Evolutionary conservation across 768 basidiomycete species (phyloP).

Genomic region (Cantharellus cinnabarinus): DNA sequence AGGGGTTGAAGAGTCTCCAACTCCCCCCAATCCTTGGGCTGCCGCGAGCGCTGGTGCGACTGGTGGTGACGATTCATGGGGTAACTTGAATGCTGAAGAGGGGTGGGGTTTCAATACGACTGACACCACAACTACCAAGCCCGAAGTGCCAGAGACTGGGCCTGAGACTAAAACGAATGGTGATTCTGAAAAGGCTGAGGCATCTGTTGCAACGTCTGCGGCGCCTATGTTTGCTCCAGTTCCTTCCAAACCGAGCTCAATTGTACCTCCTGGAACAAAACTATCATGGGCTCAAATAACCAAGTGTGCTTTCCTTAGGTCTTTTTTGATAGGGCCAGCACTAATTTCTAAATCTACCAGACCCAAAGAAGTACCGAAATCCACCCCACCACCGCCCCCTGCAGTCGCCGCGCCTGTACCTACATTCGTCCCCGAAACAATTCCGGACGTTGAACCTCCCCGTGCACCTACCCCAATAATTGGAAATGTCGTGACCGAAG

Average conservation of each 20-base stretch:
- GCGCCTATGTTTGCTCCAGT: neutral
- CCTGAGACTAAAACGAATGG: neutral
- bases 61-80: neutral
- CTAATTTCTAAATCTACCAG: slow-evolving; percentile 3
- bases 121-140: neutral
- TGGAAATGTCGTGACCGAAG: slow-evolving; percentile 2
- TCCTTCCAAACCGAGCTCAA: neutral
- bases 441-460: slow-evolving; percentile 5
- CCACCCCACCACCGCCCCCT: slow-evolving; percentile 10
- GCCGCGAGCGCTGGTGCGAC: neutral
- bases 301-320: slow-evolving; percentile 25
- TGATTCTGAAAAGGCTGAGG: neutral
- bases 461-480: slow-evolving; percentile 9
- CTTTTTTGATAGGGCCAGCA: neutral
- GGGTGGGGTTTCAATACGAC: neutral
- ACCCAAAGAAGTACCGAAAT: slow-evolving; percentile 7
- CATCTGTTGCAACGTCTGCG: neutral
- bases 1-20: slow-evolving; percentile 12
- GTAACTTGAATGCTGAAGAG: neutral
- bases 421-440: slow-evolving; percentile 13
- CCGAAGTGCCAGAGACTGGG: neutral
- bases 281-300: slow-evolving; percentile 77
- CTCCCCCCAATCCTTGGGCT: slow-evolving; percentile 8
- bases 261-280: slow-evolving; percentile 44
- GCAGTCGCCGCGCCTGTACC: slow-evolving; percentile 15